Conservation (phyloP, 73 alveolate genomes). For the Breviolum minutum region DNA sequence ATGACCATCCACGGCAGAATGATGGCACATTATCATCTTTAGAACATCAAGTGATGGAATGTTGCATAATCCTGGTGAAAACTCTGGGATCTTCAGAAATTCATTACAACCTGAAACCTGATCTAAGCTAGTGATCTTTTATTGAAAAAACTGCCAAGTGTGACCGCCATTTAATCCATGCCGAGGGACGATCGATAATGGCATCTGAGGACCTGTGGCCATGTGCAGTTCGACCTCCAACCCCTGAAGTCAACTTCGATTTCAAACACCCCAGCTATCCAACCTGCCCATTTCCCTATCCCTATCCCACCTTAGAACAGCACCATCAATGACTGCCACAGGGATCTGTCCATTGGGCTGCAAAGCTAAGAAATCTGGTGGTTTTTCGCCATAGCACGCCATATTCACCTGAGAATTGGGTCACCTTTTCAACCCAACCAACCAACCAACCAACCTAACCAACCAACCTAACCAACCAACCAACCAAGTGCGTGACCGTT, state of each 20-base stretch:
- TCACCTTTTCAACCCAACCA: not conserved
- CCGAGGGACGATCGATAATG: slow-evolving; percentile 63
- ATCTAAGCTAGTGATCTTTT: too few relatives aligned
- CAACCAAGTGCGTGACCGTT: not conserved
- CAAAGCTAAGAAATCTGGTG: slow-evolving; percentile 72
- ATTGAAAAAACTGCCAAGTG: too few relatives aligned
- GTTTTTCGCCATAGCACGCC: slow-evolving; percentile 84
- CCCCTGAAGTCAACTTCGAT: too few relatives aligned
- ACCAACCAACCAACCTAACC: too few relatives aligned
- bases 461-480: not conserved
- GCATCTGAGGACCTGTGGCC: slow-evolving; percentile 72
- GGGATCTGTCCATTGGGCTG: slow-evolving; percentile 94
- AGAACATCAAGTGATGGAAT: too few relatives aligned
- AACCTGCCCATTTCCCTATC: not conserved
- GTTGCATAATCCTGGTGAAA: too few relatives aligned
- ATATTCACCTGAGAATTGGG: slow-evolving; percentile 38
- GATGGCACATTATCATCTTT: too few relatives aligned
- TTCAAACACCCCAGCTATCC: not conserved
- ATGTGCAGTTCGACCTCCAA: not conserved
- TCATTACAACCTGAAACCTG: too few relatives aligned
- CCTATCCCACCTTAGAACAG: slow-evolving; percentile 20
- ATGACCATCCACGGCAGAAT: not conserved
- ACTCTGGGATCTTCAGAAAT: too few relatives aligned
- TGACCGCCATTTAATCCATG: not conserved
- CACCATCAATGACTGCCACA: slow-evolving; percentile 82